Evolutionary conservation across 2,329 filamentous ascomycete species (phyloP).

Genomic region (Epichloe sp.): DNA sequence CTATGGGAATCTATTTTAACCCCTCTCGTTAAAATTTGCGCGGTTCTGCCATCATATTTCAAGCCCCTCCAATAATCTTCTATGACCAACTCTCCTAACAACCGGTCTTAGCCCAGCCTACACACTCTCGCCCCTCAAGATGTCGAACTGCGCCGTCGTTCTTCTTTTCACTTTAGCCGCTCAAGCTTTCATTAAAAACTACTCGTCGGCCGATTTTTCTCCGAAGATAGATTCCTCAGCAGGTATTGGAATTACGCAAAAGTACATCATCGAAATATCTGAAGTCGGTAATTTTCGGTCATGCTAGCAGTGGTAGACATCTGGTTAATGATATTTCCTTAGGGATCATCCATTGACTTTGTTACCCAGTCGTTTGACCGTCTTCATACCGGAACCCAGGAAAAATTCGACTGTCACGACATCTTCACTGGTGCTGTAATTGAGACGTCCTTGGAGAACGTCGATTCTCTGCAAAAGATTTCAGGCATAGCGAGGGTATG

Average conservation of each 20-base stretch:
- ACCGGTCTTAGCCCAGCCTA: not conserved
- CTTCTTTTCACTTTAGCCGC: not conserved
- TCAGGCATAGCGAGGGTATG: conserved; percentile 25
- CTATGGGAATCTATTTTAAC: not conserved
- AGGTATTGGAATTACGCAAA: conserved; percentile 9
- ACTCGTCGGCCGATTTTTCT: not conserved
- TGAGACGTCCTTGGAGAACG: conserved; percentile 18
- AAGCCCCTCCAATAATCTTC: not conserved
- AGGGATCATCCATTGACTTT: conserved; percentile 6
- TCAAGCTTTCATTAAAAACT: not conserved
- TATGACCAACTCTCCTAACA: not conserved
- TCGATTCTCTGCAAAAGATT: conserved; percentile 19
- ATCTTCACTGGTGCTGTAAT: conserved; percentile 23
- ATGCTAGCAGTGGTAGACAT: not conserved
- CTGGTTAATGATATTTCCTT: not conserved
- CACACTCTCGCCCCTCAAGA: not conserved
- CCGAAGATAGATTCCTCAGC: not conserved
- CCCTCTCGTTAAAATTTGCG: not conserved
- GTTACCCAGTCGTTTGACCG: conserved; percentile 13
- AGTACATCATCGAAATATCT: conserved; percentile 14
- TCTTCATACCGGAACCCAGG: conserved; percentile 9
- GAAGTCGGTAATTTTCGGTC: conserved; percentile 4
- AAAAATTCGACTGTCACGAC: conserved; percentile 21
- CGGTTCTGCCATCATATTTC: not conserved
- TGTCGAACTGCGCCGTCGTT: not conserved